Percentiles rank a stretch among this genome's conserved stretches.
Evolutionary conservation across 148 eudicot genomes (phyloP).

Genomic region (Hydrangea macrophylla): DNA sequence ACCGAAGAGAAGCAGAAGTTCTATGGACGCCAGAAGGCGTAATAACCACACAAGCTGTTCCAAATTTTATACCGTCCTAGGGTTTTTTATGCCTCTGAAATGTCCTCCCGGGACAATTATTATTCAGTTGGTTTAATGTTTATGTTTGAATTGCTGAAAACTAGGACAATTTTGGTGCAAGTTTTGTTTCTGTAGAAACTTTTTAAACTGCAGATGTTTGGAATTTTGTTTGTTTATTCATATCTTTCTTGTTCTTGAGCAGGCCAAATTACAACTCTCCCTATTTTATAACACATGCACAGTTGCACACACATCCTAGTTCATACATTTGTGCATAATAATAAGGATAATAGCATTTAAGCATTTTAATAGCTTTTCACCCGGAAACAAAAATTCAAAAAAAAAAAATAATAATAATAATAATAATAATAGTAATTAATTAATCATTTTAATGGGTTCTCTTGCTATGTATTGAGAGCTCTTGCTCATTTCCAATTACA

Average conservation of each 20-base stretch:
- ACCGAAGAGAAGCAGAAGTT: conserved; percentile 66
- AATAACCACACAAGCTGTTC: neutral
- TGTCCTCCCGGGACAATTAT: neutral
- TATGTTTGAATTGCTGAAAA: neutral
- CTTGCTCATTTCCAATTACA: too few species aligned
- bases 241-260: neutral
- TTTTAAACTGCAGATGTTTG: neutral
- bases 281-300: too few species aligned
- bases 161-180: neutral
- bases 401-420: too few species aligned
- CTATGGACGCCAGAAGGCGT: conserved; percentile 58
- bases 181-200: conserved; percentile 7
- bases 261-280: neutral
- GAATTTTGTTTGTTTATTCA: neutral
- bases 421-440: too few species aligned
- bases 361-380: too few species aligned
- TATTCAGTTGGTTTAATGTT: neutral
- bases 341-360: too few species aligned
- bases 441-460: too few species aligned
- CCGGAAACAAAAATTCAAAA: too few species aligned
- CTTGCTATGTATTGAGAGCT: too few species aligned
- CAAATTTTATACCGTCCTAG: neutral
- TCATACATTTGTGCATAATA: too few species aligned
- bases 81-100: neutral
- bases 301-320: too few species aligned